phyloP scores from a whole-genome alignment of 1,284 basidiomycete species.

The Meira miltonrushii region DNA sequence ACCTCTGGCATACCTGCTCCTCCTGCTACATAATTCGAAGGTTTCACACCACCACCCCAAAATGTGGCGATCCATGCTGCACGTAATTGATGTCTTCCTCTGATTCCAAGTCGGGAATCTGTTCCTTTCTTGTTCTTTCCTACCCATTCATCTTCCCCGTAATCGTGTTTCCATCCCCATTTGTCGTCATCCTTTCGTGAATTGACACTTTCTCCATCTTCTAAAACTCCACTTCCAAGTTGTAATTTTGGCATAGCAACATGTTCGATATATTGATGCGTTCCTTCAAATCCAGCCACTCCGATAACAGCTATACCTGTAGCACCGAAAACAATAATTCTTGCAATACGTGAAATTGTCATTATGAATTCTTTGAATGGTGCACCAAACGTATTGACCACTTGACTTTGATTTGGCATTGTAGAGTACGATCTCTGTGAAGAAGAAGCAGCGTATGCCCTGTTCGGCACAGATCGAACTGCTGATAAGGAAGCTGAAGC shows the following conservation, averaged over 20 bases:
- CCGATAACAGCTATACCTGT: slow-evolving; percentile 28
- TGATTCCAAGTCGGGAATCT: slow-evolving; percentile 38
- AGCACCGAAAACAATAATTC: slow-evolving; percentile 39
- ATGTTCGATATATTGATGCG: slow-evolving; percentile 48
- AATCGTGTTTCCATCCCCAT: slow-evolving; percentile 25
- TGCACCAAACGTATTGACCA: slow-evolving; percentile 29
- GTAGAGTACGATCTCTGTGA: slow-evolving; percentile 22
- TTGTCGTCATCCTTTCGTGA: slow-evolving; percentile 10
- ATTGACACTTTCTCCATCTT: too few species aligned
- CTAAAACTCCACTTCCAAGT: neutral
- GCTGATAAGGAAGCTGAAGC: too few species aligned
- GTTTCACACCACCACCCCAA: slow-evolving; percentile 47
- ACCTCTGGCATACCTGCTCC: slow-evolving; percentile 15
- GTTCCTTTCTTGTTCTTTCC: slow-evolving; percentile 21
- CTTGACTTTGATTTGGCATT: slow-evolving; percentile 28
- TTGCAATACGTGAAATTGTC: slow-evolving; percentile 42
- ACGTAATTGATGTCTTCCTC: slow-evolving; percentile 42
- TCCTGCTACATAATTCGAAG: slow-evolving; percentile 27
- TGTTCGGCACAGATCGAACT: too few species aligned
- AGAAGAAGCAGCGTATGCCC: too few species aligned
- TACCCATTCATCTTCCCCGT: slow-evolving; percentile 29
- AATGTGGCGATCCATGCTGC: slow-evolving; percentile 45
- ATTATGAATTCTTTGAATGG: slow-evolving; percentile 43
- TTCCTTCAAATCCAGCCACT: slow-evolving; percentile 34
- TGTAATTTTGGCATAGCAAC: slow-evolving; percentile 27